Conservation (phyloP, 371 early-diverging fungal species). For the Synchytrium microbalum region DNA sequence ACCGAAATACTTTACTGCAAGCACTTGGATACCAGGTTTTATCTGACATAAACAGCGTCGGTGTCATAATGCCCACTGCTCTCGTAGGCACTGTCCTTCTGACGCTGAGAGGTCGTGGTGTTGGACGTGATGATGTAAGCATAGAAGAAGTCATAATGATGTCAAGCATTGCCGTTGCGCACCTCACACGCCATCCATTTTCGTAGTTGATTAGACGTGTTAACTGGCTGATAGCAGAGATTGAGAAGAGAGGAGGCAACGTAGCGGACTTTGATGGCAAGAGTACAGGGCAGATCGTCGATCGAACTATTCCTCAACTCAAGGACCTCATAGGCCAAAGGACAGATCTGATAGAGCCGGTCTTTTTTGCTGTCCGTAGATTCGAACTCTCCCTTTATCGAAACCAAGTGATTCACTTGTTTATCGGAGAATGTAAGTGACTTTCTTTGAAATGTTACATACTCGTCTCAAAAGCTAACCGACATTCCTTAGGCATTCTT, state of each 20-base stretch:
- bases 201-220: constrained; percentile 63
- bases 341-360: constrained; percentile 72
- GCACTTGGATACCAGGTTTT: constrained; percentile 34
- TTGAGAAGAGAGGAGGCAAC: constrained; percentile 63
- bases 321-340: constrained; percentile 69
- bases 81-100: constrained; percentile 72
- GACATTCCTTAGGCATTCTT: constrained; percentile 55
- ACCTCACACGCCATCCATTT: background rate
- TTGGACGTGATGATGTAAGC: constrained; percentile 61
- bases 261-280: constrained; percentile 77
- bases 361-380: constrained; percentile 78
- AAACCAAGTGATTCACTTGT: constrained; percentile 80
- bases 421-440: constrained; percentile 56
- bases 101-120: constrained; percentile 77
- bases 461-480: background rate
- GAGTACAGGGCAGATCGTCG: constrained; percentile 31
- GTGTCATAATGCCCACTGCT: constrained; percentile 81
- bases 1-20: constrained; percentile 27
- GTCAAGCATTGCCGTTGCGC: too few species aligned
- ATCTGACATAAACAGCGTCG: constrained; percentile 30
- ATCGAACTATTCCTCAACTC: constrained; percentile 57
- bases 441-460: background rate
- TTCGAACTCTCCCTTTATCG: constrained; percentile 81
- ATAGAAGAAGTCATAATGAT: background rate
- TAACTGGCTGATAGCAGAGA: constrained; percentile 64